Evolutionary conservation across 495 filamentous ascomycete species (phyloP).

Genomic region (Tuber indicum): DNA sequence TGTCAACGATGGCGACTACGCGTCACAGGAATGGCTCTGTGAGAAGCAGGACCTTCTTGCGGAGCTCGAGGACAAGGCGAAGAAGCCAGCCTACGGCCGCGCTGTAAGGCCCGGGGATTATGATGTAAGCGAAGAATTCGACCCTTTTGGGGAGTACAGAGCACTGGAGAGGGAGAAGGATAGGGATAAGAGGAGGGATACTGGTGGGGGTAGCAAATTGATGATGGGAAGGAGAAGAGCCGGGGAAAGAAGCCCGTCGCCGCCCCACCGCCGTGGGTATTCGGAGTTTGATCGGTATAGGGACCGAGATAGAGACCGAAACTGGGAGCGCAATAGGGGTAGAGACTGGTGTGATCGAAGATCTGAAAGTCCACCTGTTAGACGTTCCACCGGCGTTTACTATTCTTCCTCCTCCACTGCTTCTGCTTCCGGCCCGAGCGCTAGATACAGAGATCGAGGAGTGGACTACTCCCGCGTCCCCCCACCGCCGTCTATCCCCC

Average conservation of each 20-base stretch:
- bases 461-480: neutral
- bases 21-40: slow-evolving; percentile 32
- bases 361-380: neutral
- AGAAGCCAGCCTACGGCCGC: neutral
- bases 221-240: slow-evolving; percentile 4
- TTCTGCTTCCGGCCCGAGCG: neutral
- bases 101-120: neutral
- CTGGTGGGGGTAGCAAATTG: neutral
- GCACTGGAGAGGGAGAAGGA: neutral
- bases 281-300: slow-evolving; percentile 26
- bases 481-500: neutral
- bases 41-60: slow-evolving; percentile 23
- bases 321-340: neutral
- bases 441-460: neutral
- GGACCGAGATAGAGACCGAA: neutral
- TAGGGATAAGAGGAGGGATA: slow-evolving; percentile 3
- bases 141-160: neutral
- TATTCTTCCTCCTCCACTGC: neutral
- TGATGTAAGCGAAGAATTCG: neutral
- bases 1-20: slow-evolving; percentile 22
- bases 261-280: slow-evolving; percentile 14
- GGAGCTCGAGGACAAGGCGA: slow-evolving; percentile 7
- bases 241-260: neutral
- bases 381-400: neutral
- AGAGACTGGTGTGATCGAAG: neutral